phyloP scores from a whole-genome alignment of 2,329 filamentous ascomycete genomes.

The Sclerotinia subarctica region DNA sequence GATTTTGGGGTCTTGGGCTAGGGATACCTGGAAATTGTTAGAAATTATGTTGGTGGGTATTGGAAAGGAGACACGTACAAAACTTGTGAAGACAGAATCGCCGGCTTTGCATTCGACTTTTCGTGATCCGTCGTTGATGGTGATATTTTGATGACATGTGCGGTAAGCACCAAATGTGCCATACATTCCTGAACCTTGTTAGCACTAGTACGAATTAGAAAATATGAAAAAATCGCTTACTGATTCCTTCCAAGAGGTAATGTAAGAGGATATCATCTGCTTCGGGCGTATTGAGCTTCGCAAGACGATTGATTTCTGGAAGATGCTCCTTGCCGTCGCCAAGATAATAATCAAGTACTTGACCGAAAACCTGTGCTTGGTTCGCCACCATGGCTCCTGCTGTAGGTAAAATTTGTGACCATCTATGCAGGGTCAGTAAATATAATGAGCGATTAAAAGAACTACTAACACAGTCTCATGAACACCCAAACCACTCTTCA shows the following conservation, averaged over 20 bases:
- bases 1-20: conserved; percentile 46
- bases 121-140: conserved; percentile 14
- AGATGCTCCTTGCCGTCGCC: conserved; percentile 55
- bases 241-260: conserved; percentile 60
- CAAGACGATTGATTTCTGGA: conserved; percentile 57
- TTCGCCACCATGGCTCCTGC: conserved; percentile 65
- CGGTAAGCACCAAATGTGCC: conserved; percentile 62
- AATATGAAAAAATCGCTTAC: neutral
- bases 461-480: conserved; percentile 48
- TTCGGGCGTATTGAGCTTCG: conserved; percentile 51
- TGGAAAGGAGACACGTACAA: conserved; percentile 1
- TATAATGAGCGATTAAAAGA: conserved; percentile 51
- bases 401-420: conserved; percentile 64
- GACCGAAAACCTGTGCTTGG: conserved; percentile 68
- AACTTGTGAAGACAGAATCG: conserved; percentile 16
- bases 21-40: neutral
- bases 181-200: conserved; percentile 44
- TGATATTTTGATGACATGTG: conserved; percentile 19
- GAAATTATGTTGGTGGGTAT: neutral
- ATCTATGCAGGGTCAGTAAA: conserved; percentile 17
- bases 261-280: conserved; percentile 61
- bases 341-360: conserved; percentile 69
- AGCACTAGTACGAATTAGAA: neutral
- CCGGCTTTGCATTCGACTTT: conserved; percentile 18
- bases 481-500: conserved; percentile 58